phyloP scores from a whole-genome alignment of 2,329 filamentous ascomycete species.

The Dactylellina parvicollis region DNA sequence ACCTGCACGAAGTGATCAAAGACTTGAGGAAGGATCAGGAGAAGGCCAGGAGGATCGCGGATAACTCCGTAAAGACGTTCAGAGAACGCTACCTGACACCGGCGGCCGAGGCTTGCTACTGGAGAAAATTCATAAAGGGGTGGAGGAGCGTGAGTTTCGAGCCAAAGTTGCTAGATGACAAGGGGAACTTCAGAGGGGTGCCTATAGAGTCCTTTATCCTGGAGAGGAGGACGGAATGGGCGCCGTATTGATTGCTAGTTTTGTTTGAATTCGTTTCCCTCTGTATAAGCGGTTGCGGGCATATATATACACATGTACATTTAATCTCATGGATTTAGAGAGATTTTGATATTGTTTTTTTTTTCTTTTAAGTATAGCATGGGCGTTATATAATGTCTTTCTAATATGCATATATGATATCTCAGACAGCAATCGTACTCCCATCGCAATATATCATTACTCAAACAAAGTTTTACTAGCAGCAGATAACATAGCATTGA shows the following conservation, averaged over 20 bases:
- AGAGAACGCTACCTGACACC: conserved; percentile 67
- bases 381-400: too few relatives aligned
- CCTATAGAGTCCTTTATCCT: conserved; percentile 39
- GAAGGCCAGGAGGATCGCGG: conserved; percentile 65
- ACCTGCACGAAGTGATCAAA: conserved; percentile 61
- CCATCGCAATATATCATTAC: too few relatives aligned
- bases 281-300: too few relatives aligned
- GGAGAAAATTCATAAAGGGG: conserved; percentile 64
- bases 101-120: conserved; percentile 68
- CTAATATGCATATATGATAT: too few relatives aligned
- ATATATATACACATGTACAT: too few relatives aligned
- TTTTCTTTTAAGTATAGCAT: too few relatives aligned
- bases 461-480: too few relatives aligned
- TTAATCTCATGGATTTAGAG: too few relatives aligned
- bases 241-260: conserved; percentile 14
- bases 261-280: too few relatives aligned
- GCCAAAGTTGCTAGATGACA: conserved; percentile 59
- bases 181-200: conserved; percentile 52
- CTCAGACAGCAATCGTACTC: too few relatives aligned
- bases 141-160: conserved; percentile 61
- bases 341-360: too few relatives aligned
- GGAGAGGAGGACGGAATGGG: conserved; percentile 42
- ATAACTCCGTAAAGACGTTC: conserved; percentile 55
- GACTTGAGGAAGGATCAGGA: conserved; percentile 63
- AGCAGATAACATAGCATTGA: too few relatives aligned